Conservation (phyloP, 495 filamentous ascomycete species). For the Aspergillus olivimuriae region DNA sequence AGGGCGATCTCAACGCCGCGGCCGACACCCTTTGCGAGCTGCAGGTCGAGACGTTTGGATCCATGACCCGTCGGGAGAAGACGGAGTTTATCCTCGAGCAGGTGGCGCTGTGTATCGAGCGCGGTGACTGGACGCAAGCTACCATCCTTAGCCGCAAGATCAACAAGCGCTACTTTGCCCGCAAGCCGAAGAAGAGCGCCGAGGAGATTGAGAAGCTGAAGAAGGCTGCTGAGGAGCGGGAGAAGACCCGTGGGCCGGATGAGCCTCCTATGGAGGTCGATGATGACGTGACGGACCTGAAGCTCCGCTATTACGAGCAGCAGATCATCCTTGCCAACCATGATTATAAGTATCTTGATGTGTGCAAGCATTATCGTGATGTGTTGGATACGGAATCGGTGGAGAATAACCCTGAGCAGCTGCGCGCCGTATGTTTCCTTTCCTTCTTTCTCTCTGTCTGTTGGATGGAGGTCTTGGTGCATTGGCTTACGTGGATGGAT, state of each 20-base stretch:
- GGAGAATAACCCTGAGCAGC: conserved; percentile 77
- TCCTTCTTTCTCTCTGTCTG: too few species aligned
- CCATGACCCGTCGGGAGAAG: conserved; percentile 95
- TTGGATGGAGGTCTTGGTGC: too few species aligned
- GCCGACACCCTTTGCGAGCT: conserved; percentile 93
- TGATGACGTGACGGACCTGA: conserved; percentile 93
- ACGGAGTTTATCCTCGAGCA: conserved; percentile 97
- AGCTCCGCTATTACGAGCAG: conserved; percentile 93
- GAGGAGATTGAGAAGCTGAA: conserved; percentile 85
- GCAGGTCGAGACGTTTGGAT: conserved; percentile 97
- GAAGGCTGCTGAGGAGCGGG: conserved; percentile 75
- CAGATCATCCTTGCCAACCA: conserved; percentile 93
- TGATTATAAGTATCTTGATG: conserved; percentile 92
- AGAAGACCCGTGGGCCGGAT: conserved; percentile 62
- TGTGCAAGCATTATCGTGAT: conserved; percentile 94
- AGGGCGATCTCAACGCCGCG: conserved; percentile 85
- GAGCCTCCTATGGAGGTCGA: conserved; percentile 68
- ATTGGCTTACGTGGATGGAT: too few species aligned
- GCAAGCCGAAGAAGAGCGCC: conserved; percentile 81
- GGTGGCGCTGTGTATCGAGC: conserved; percentile 91
- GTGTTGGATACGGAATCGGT: conserved; percentile 93
- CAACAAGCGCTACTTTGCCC: conserved; percentile 81
- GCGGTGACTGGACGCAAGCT: conserved; percentile 91
- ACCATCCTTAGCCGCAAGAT: conserved; percentile 94
- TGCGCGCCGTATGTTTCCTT: conserved; percentile 62